A percentile compares a stretch with the other conserved stretches of the same genome.
Conservation (phyloP, 495 filamentous ascomycete genomes). For the Aspergillus coremiiformis region DNA sequence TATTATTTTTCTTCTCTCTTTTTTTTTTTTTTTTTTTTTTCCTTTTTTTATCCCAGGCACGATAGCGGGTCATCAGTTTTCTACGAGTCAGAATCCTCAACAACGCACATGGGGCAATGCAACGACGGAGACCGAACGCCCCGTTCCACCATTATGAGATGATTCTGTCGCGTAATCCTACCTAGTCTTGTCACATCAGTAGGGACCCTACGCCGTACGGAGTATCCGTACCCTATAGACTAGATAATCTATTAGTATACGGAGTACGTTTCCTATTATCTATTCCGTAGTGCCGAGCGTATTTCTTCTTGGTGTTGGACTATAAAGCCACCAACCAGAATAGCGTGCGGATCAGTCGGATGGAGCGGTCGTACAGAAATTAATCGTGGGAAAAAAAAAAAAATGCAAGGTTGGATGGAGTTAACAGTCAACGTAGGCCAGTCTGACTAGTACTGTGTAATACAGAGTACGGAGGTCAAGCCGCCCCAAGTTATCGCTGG, state of each 20-base stretch:
- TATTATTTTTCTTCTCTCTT: too few species aligned
- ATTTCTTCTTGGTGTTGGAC: neutral
- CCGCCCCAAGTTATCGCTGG: too few species aligned
- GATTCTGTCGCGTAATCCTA: slow-evolving; percentile 19
- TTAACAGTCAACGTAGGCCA: neutral
- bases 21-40: too few species aligned
- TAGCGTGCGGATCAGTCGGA: neutral
- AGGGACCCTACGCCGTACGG: neutral
- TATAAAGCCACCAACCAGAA: neutral
- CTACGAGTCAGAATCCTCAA: neutral
- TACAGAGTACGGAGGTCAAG: neutral
- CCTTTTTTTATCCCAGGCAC: too few species aligned
- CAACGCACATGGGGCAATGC: neutral
- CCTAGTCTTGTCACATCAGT: slow-evolving; percentile 1
- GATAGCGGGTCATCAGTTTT: too few species aligned
- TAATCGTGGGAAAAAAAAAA: too few species aligned
- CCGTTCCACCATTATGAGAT: slow-evolving; percentile 5
- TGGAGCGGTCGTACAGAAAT: neutral
- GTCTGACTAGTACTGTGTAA: neutral
- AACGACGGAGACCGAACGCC: neutral
- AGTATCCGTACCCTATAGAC: too few species aligned
- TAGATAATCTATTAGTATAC: too few species aligned
- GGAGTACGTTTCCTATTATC: neutral
- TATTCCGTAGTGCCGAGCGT: neutral
- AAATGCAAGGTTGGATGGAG: neutral